phyloP scores from a whole-genome alignment of 306 rosid genomes.

The Luffa aegyptiaca region DNA sequence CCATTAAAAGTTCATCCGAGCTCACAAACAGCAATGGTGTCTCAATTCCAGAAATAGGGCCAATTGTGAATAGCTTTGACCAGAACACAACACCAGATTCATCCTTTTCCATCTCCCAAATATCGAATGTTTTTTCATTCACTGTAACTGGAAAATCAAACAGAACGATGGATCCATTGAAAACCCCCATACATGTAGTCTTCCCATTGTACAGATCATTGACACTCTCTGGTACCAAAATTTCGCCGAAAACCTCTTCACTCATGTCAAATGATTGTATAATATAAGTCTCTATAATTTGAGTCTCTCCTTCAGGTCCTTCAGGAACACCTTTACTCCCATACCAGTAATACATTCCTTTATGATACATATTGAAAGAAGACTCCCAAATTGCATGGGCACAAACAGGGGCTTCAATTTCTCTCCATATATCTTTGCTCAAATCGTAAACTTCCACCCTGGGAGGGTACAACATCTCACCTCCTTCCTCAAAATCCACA shows the following conservation, averaged over 20 bases:
- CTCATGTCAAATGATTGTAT: background rate
- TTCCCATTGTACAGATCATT: background rate
- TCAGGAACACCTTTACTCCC: no score
- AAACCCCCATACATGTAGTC: no score
- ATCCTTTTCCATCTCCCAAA: background rate
- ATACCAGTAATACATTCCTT: background rate
- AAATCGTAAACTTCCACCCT: background rate
- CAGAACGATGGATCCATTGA: background rate
- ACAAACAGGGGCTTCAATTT: background rate
- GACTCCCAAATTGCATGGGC: background rate
- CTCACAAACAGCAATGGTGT: background rate
- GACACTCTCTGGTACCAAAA: background rate
- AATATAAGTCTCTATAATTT: background rate
- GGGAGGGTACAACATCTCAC: no score
- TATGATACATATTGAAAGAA: background rate
- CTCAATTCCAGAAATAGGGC: background rate
- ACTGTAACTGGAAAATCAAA: background rate
- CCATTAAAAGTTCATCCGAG: background rate
- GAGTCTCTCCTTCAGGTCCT: no score
- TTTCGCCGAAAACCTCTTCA: background rate
- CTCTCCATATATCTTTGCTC: background rate
- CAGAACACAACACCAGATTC: background rate
- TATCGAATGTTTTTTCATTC: no score
- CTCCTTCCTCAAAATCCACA: background rate
- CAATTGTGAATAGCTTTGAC: background rate